Evolutionary conservation across 257 asterid genomes (phyloP).

Genomic region (Misopates orontium): DNA sequence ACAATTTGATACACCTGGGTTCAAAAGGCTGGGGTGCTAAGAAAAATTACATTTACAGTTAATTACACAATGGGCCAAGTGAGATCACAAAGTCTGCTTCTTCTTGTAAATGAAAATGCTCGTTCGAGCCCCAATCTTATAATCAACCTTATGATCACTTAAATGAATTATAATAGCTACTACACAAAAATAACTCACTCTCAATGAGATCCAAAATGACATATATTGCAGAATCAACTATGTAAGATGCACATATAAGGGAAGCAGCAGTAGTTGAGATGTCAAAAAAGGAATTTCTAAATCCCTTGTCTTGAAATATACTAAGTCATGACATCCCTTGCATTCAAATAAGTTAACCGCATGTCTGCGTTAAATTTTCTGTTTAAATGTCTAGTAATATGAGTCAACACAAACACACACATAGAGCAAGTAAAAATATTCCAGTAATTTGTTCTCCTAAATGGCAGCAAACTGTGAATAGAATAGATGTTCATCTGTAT

Average conservation of each 20-base stretch:
- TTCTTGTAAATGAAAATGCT: background rate
- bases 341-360: background rate
- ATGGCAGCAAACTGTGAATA: conserved; percentile 18
- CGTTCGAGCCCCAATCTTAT: background rate
- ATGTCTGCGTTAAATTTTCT: too few species aligned
- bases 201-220: background rate
- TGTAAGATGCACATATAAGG: background rate
- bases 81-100: background rate
- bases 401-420: conserved; percentile 8
- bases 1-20: conserved; percentile 9
- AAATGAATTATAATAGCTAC: background rate
- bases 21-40: background rate
- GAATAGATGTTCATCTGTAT: conserved; percentile 7
- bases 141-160: background rate
- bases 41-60: conserved; percentile 2
- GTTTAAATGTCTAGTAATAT: conserved; percentile 6
- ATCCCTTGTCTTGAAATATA: background rate
- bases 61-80: background rate
- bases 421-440: conserved; percentile 21
- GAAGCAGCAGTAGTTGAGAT: background rate
- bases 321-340: background rate
- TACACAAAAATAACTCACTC: background rate
- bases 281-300: background rate
- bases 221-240: background rate
- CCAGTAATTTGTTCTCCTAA: background rate